Conservation (phyloP, 768 basidiomycete genomes). For the Suillus weaverae region DNA sequence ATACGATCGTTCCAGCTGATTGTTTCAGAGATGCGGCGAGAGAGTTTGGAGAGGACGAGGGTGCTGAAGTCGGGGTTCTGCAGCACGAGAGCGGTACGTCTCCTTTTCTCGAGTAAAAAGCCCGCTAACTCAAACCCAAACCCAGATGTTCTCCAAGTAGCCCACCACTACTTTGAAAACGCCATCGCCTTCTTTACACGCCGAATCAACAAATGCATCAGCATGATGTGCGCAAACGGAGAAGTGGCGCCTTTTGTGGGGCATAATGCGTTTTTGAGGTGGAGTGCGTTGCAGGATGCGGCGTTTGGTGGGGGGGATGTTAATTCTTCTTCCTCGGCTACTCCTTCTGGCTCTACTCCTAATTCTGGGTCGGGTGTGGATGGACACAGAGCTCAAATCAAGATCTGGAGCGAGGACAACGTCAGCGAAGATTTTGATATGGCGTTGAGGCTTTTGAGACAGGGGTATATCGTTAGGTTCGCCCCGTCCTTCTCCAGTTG, state of each 20-base stretch:
- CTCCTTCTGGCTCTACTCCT: background rate
- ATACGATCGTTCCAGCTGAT: constrained; percentile 88
- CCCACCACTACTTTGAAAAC: constrained; percentile 88
- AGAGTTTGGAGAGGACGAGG: constrained; percentile 76
- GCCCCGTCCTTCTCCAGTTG: background rate
- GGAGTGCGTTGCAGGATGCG: constrained; percentile 87
- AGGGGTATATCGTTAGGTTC: constrained; percentile 70
- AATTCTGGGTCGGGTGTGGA: background rate
- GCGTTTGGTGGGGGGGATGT: constrained; percentile 57
- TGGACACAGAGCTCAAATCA: constrained; percentile 58
- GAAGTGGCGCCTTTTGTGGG: constrained; percentile 80
- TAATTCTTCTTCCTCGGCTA: background rate
- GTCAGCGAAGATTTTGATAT: constrained; percentile 74
- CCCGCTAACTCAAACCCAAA: background rate
- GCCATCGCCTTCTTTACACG: constrained; percentile 87
- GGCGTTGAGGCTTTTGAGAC: constrained; percentile 55
- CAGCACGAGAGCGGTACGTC: constrained; percentile 82
- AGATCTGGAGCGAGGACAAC: constrained; percentile 67
- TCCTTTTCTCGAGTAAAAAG: background rate
- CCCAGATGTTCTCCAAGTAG: constrained; percentile 84
- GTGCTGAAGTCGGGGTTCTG: constrained; percentile 68
- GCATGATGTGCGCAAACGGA: constrained; percentile 78
- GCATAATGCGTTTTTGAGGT: constrained; percentile 87
- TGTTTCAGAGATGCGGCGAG: constrained; percentile 89
- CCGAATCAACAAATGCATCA: constrained; percentile 81